Percentiles rank a stretch among this genome's conserved stretches.
These are phyloP conservation scores for Hypholoma fasciculare DNA, from an alignment of 768 basidiomycete species.

Conservation along the genomic window DNA sequence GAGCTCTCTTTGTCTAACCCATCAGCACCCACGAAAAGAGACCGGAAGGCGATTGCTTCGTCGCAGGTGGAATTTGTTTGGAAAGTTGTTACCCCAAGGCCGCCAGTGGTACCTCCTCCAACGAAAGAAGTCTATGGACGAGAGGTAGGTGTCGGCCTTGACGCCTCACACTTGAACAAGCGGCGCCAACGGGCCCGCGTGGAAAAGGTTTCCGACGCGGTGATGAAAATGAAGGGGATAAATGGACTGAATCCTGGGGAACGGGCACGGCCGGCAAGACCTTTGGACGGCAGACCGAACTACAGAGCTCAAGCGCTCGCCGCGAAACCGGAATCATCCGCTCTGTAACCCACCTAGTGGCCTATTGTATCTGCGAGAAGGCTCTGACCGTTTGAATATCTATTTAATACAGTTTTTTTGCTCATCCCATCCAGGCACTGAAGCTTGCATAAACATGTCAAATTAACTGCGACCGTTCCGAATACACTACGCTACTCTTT, in stretches of 20 bases:
- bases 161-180: slow-evolving; percentile 58
- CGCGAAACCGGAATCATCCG: too few relatives aligned
- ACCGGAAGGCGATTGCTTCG: slow-evolving; percentile 11
- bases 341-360: too few relatives aligned
- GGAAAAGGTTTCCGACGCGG: slow-evolving; percentile 43
- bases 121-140: slow-evolving; percentile 37
- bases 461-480: too few relatives aligned
- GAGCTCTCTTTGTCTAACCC: slow-evolving; percentile 9
- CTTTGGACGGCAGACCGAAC: neutral
- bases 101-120: slow-evolving; percentile 10
- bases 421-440: too few relatives aligned
- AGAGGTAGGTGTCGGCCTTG: slow-evolving; percentile 48
- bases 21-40: slow-evolving; percentile 5
- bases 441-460: too few relatives aligned
- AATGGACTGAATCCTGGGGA: neutral
- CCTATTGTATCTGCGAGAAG: too few relatives aligned
- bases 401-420: too few relatives aligned
- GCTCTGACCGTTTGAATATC: too few relatives aligned
- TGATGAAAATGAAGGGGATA: slow-evolving; percentile 33
- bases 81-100: slow-evolving; percentile 16
- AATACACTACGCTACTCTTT: too few relatives aligned
- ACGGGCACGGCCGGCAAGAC: neutral
- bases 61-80: slow-evolving; percentile 16
- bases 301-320: neutral
- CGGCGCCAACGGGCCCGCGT: slow-evolving; percentile 48